Evolutionary conservation across 2,329 filamentous ascomycete species (phyloP).

Genomic region (Aspergillus pseudoterreus): DNA sequence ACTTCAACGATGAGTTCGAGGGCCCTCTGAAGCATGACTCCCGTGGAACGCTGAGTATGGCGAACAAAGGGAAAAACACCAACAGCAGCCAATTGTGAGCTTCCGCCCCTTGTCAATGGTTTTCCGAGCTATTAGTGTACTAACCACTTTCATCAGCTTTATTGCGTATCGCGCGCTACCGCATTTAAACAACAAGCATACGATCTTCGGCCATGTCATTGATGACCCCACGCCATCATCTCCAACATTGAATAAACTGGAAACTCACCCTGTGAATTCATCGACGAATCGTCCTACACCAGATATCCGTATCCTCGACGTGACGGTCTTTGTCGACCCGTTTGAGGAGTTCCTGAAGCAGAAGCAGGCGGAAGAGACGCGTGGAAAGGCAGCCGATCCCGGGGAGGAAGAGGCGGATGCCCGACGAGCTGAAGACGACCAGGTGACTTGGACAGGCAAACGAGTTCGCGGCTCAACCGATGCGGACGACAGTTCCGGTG

Average conservation of each 20-base stretch:
- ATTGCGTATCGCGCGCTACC: constrained; percentile 80
- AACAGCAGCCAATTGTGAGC: constrained; percentile 80
- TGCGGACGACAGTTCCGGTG: constrained; percentile 44
- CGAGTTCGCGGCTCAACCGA: constrained; percentile 65
- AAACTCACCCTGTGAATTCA: constrained; percentile 69
- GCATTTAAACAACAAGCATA: constrained; percentile 92
- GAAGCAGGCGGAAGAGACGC: constrained; percentile 60
- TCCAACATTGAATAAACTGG: constrained; percentile 63
- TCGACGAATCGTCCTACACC: constrained; percentile 69
- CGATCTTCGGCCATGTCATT: constrained; percentile 86
- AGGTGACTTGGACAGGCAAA: constrained; percentile 95
- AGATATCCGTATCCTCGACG: constrained; percentile 75
- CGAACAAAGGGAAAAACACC: constrained; percentile 97
- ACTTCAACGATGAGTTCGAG: constrained; percentile 91
- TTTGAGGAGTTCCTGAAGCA: constrained; percentile 89
- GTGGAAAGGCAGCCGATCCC: constrained; percentile 18
- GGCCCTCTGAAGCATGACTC: constrained; percentile 79
- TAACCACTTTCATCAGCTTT: constrained; percentile 51
- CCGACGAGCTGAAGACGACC: constrained; percentile 68
- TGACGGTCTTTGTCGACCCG: constrained; percentile 86
- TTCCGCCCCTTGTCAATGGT: no score
- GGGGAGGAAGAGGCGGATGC: constrained; percentile 23
- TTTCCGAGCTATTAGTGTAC: background rate
- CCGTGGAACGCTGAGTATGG: constrained; percentile 84
- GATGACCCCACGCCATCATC: constrained; percentile 55